Base-by-base conservation (phyloP, 768 basidiomycete genomes). In the Agaricus bisporus region DNA sequence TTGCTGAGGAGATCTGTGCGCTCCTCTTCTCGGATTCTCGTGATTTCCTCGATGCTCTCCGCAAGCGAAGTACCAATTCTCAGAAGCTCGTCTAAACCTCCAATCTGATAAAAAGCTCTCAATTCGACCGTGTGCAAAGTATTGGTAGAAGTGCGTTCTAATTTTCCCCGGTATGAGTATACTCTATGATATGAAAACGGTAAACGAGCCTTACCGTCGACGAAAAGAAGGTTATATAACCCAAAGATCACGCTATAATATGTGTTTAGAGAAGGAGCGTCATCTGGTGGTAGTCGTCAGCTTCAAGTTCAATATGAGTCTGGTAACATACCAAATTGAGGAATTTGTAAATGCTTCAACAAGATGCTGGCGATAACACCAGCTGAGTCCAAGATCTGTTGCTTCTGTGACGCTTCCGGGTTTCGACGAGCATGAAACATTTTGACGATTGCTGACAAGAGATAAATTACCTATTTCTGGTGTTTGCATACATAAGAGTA, bases 91-190 rank as follows among this genome's bases (percentile, higher is more conserved):
- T 85, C 79, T 36, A 95, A 64, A 0, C 95, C 95, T 11, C 82
- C 85, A 3, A 71, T 71, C 32, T 82, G 77, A 57, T 86, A 80
- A 61, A 98, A 88, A 0, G 85, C 78, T 47, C 81, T 73, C 26
- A 98, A 76, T 9, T 95, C 75, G 36, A 93, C 83, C 0, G 92
- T 94, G 63, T 98, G 88, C 6, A 98, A 66, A 8, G 81, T 83
- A 50, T 81, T 85, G 51, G 82, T 80, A 28, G 81, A 72, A 0
- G 88, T 80, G 12, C 91, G 87, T 51, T 94, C 94, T 95, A 48
- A n/a, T 32, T 60, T 25, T 29, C 48, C 49, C 7, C 15, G 28
- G 36, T 22, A 26, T 54, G 36, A 56, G 48, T 60, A 54, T 55
- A 41, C 10, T 41, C 32, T 51, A 49, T 22, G 54, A 32, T 11